A percentile compares a stretch with the other conserved stretches of the same genome.
Evolutionary conservation across 179 eudicot genomes (phyloP).

Genomic region (Vitellaria paradoxa): DNA sequence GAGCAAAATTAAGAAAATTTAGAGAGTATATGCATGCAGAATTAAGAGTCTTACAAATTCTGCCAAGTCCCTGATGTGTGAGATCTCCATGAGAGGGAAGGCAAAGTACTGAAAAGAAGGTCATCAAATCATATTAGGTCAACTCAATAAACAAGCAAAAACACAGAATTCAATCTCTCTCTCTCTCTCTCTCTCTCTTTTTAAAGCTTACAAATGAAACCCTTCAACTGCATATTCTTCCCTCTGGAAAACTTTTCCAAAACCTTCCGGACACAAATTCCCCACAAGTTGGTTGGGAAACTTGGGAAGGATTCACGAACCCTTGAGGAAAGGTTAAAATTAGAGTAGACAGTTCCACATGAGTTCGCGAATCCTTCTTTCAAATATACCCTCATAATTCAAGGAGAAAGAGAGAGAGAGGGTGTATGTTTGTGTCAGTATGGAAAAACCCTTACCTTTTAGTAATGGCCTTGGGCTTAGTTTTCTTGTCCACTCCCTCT

Average conservation of each 20-base stretch:
- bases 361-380: too few relatives aligned
- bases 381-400: neutral
- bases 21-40: neutral
- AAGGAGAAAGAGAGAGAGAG: slow-evolving; percentile 6
- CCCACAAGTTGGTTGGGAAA: neutral
- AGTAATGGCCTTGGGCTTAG: neutral
- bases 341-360: too few relatives aligned
- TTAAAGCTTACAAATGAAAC: neutral
- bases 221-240: neutral
- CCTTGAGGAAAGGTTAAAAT: too few relatives aligned
- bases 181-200: too few relatives aligned
- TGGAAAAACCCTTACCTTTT: neutral
- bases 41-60: slow-evolving; percentile 20
- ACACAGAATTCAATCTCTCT: neutral
- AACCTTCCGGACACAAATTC: neutral
- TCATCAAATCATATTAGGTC: neutral
- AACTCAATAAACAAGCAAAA: neutral
- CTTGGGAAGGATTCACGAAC: too few relatives aligned
- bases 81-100: slow-evolving; percentile 19
- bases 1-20: neutral
- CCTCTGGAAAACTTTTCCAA: neutral
- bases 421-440: neutral
- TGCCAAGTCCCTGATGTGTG: slow-evolving; percentile 24
- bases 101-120: slow-evolving; percentile 6
- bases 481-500: neutral